Percentiles rank a stretch among this genome's conserved stretches.
Conservation (phyloP, 1,284 basidiomycete species). For the Apiotrichum domesticum region DNA sequence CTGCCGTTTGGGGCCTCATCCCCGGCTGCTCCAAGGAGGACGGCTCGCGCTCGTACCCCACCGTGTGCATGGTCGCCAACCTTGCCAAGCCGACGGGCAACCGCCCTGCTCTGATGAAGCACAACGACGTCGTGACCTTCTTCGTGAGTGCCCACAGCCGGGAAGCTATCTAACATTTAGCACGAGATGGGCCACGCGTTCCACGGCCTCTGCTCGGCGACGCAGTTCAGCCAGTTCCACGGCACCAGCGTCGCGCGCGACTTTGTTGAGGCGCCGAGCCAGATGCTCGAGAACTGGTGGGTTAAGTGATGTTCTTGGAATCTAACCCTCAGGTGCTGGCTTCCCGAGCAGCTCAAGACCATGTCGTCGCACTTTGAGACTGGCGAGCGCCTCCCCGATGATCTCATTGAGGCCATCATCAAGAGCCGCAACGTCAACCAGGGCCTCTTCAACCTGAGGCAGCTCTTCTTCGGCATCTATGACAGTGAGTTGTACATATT, state of each 20-base stretch:
- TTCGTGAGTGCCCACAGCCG: background rate
- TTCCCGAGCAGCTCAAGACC: conserved; percentile 20
- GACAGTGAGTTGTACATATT: conserved; percentile 6
- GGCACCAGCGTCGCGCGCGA: conserved; percentile 59
- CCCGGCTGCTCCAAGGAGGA: conserved; percentile 15
- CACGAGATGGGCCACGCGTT: conserved; percentile 74
- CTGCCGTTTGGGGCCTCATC: conserved; percentile 72
- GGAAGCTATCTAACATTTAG: conserved; percentile 36
- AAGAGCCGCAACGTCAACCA: conserved; percentile 21
- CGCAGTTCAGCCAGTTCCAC: conserved; percentile 68
- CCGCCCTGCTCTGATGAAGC: conserved; percentile 73
- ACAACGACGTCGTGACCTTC: conserved; percentile 52
- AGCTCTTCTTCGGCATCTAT: conserved; percentile 20
- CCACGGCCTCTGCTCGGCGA: conserved; percentile 68
- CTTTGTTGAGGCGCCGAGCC: conserved; percentile 79
- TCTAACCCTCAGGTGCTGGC: conserved; percentile 10
- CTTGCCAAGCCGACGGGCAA: conserved; percentile 54
- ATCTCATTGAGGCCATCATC: conserved; percentile 16
- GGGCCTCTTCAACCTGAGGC: conserved; percentile 19
- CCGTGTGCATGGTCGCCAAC: conserved; percentile 53
- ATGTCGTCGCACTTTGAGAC: conserved; percentile 22
- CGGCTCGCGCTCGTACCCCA: conserved; percentile 34
- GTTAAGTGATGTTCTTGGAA: background rate
- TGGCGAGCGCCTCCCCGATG: conserved; percentile 16
- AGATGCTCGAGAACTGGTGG: conserved; percentile 84